A percentile compares a stretch with the other conserved stretches of the same genome.
These are phyloP conservation scores for Jatropha curcas DNA, from an alignment of 345 rosid species.

Conservation along the genomic window DNA sequence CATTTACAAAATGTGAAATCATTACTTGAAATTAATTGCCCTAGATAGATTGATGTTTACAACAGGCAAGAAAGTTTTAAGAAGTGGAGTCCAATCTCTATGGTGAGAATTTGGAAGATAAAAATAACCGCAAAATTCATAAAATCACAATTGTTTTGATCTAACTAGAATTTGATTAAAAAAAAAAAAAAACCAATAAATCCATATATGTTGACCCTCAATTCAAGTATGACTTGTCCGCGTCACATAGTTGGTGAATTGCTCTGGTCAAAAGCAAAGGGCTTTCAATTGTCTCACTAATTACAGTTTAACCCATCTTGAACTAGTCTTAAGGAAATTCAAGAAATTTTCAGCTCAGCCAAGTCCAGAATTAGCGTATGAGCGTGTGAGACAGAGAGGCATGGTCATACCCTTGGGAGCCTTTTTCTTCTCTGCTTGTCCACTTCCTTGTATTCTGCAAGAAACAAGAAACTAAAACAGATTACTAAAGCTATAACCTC, in stretches of 20 bases:
- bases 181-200: slow-evolving; percentile 1
- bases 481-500: not conserved
- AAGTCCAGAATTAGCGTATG: not conserved
- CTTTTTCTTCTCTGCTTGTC: not conserved
- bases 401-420: slow-evolving; percentile 10
- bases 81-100: not conserved
- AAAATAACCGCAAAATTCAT: not conserved
- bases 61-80: not conserved
- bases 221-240: not conserved
- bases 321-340: slow-evolving; percentile 23
- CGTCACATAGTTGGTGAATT: not conserved
- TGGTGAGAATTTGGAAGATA: not conserved
- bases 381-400: slow-evolving; percentile 9
- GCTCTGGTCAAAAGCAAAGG: slow-evolving; percentile 4
- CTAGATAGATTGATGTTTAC: slow-evolving; percentile 15
- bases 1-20: not conserved
- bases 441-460: slow-evolving; percentile 27
- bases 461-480: not conserved
- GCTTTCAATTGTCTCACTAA: not conserved
- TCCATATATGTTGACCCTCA: slow-evolving; percentile 2
- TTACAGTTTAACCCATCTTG: not conserved
- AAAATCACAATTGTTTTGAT: not conserved
- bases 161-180: not conserved
- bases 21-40: not conserved
- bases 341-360: not conserved